Evolutionary conservation across 768 basidiomycete genomes (phyloP), one percentile per base, ranked within the genome.

Genomic region (Naganishia vishniacii): DNA sequence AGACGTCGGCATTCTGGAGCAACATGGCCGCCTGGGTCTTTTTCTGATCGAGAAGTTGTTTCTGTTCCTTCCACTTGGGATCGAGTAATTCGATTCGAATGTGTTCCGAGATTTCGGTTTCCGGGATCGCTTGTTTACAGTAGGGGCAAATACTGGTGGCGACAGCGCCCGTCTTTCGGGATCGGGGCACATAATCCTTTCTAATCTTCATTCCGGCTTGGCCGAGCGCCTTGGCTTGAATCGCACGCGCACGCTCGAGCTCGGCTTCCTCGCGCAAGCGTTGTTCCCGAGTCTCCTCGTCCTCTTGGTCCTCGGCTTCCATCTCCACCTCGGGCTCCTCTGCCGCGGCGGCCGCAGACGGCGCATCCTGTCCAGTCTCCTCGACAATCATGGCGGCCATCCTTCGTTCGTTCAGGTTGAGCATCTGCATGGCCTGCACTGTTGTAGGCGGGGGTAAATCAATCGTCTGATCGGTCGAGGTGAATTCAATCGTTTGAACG

Each of bases 301-400:
- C 74, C n/a, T n/a, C n/a, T 32, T 81, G 82, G 61, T 65, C 28
- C 63, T 70, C 32, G 69, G 70, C 26, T 20, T 75, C 40, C 68
- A 71, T 32, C 18, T 74, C 47, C 34, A 72, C 7, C 69, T 82
- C 82, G 48, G 78, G 79, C n/a, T 85, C 85, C n/a, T n/a, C n/a
- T n/a, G n/a, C n/a, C n/a, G n/a, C n/a, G n/a, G n/a, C n/a, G n/a
- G n/a, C 51, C 23, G 58, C 70, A 4, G 42, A 31, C 41, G 48
- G 25, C 23, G 15, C 23, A 9, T 62, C 23, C 31, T 48, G 42
- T 65, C 69, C 88, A 0, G 89, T 89, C 28, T 88, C 91, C 78
- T 97, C 94, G 88, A 92, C 94, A 73, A 98, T 86, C 89, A 94
- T 91, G 2, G 91, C 88, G 1, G 92, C 90, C 93, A 95, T 95